Conservation (phyloP, 805 yeast species). For the Metschnikowia kunwiensis region DNA sequence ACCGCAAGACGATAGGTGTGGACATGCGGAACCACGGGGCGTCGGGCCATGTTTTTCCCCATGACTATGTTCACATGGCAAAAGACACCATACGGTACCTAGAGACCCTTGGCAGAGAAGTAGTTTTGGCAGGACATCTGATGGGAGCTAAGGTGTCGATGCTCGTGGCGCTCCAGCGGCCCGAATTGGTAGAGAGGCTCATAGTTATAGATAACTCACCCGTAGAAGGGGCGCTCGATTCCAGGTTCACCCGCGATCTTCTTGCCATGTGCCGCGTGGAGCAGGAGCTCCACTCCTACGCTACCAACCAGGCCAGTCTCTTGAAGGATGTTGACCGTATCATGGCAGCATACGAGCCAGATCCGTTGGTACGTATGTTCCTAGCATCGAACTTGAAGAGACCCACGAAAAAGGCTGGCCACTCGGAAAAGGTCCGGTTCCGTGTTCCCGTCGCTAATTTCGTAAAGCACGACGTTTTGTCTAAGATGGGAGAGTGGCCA, state of each 20-base stretch:
- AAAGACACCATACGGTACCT: constrained; percentile 41
- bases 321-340: constrained; percentile 20
- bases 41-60: constrained; percentile 43
- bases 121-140: constrained; percentile 48
- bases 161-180: constrained; percentile 40
- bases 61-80: constrained; percentile 43
- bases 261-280: constrained; percentile 40
- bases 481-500: constrained; percentile 19
- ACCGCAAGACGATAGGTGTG: constrained; percentile 37
- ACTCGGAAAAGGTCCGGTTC: constrained; percentile 16
- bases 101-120: constrained; percentile 18
- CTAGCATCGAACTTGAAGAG: constrained; percentile 36
- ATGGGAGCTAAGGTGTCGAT: constrained; percentile 62
- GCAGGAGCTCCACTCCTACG: constrained; percentile 8
- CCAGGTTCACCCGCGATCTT: constrained; percentile 34
- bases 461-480: constrained; percentile 12
- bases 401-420: constrained; percentile 13
- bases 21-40: constrained; percentile 60
- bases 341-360: constrained; percentile 24
- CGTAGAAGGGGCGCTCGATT: constrained; percentile 31
- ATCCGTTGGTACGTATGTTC: constrained; percentile 31
- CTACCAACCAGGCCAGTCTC: constrained; percentile 16
- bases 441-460: constrained; percentile 19
- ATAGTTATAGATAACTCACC: constrained; percentile 53
- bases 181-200: constrained; percentile 38